These are phyloP conservation scores for Talaromyces ruber DNA, from an alignment of 495 filamentous ascomycete species.

Conservation along the genomic window DNA sequence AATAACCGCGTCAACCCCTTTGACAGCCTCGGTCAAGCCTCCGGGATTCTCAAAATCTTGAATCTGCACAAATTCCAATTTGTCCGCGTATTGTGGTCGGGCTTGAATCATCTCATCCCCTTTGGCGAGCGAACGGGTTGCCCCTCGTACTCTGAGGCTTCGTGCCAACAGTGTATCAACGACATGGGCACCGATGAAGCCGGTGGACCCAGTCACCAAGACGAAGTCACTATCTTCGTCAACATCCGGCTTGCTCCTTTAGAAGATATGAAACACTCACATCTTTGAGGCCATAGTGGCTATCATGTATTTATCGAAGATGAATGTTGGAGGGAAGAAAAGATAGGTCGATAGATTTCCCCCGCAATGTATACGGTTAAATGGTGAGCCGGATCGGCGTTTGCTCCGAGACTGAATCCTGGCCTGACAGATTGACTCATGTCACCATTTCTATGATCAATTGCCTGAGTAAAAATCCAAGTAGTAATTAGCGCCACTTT, in stretches of 20 bases:
- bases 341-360: background rate
- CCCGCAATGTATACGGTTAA: background rate
- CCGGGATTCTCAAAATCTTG: conserved; percentile 26
- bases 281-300: background rate
- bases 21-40: conserved; percentile 24
- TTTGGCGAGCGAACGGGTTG: conserved; percentile 20
- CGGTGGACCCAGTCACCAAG: conserved; percentile 33
- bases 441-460: background rate
- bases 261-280: background rate
- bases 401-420: background rate
- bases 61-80: conserved; percentile 27
- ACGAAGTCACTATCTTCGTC: conserved; percentile 8
- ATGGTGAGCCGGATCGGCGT: background rate
- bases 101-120: conserved; percentile 19
- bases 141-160: conserved; percentile 27
- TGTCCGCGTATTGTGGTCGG: conserved; percentile 19
- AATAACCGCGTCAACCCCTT: conserved; percentile 28
- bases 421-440: background rate
- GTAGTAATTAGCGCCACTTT: too few species aligned
- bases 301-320: background rate
- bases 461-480: background rate
- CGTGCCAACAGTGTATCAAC: conserved; percentile 23
- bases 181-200: conserved; percentile 34
- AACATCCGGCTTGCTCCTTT: background rate
- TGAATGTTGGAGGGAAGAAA: background rate